Percentiles rank a stretch among this genome's conserved stretches.
Evolutionary conservation across 108 stramenopile genomes (phyloP).

Genomic region (Fistulifera pelliculosa): DNA sequence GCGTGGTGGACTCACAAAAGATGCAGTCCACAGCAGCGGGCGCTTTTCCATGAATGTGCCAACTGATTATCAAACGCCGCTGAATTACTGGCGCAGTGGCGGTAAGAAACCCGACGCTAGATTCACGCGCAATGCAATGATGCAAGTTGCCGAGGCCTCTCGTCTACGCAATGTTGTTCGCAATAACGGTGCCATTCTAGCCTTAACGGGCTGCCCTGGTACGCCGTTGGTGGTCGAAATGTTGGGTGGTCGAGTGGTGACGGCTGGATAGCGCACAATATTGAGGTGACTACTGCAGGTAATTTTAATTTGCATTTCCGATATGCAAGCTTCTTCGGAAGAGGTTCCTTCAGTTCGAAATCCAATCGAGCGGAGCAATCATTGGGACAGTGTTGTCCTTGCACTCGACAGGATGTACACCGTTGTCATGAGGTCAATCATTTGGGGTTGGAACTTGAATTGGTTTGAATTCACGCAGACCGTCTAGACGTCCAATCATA

Average conservation of each 20-base stretch:
- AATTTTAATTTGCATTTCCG: background rate
- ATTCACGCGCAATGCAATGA: too few species aligned
- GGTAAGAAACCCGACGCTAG: too few species aligned
- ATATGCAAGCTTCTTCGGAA: background rate
- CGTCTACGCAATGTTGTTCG: background rate
- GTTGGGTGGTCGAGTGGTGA: background rate
- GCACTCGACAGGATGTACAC: background rate
- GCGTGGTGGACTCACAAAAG: background rate
- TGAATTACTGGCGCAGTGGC: constrained; percentile 1
- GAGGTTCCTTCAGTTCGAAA: background rate
- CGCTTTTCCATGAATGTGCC: background rate
- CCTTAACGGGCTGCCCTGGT: background rate
- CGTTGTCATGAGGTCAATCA: background rate
- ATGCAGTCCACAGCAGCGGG: constrained; percentile 1
- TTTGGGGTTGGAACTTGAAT: constrained; percentile 1
- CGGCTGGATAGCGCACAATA: background rate
- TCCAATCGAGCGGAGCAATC: background rate
- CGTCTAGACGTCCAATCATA: too few species aligned
- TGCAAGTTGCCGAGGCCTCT: background rate
- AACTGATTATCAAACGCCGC: background rate
- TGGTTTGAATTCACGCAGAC: background rate
- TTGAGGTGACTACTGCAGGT: background rate
- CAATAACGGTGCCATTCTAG: constrained; percentile 1
- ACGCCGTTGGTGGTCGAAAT: background rate
- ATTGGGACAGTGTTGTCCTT: background rate